A percentile compares a stretch with the other conserved stretches of the same genome.
Evolutionary conservation across 75 land plant species (phyloP).

Genomic region (Azolla pinnata): DNA sequence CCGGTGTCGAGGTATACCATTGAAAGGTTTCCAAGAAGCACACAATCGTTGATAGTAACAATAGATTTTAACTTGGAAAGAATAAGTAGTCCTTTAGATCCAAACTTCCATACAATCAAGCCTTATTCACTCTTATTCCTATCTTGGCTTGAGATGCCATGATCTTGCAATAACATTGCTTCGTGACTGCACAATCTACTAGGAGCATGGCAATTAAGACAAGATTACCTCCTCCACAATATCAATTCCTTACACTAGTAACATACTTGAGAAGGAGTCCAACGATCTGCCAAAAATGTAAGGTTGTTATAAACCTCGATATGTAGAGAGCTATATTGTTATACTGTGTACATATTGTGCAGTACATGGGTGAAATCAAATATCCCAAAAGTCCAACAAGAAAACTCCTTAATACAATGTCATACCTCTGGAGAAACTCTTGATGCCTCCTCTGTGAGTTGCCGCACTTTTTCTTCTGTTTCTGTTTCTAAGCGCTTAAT

Average conservation of each 20-base stretch:
- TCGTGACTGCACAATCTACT: not conserved
- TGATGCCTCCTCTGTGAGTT: slow-evolving; percentile 43
- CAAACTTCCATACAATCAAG: too few relatives aligned
- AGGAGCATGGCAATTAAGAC: not conserved
- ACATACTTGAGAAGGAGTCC: slow-evolving; percentile 67
- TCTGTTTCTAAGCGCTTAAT: slow-evolving; percentile 77
- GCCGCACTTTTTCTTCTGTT: slow-evolving; percentile 49
- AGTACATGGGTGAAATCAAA: not conserved
- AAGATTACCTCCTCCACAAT: not conserved
- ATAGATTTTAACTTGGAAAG: too few relatives aligned
- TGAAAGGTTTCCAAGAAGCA: too few relatives aligned
- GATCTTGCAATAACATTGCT: not conserved
- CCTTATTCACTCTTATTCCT: too few relatives aligned
- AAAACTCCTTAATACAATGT: not conserved
- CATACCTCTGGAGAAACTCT: slow-evolving; percentile 56
- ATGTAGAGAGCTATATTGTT: too few relatives aligned
- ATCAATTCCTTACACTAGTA: slow-evolving; percentile 57
- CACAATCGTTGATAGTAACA: too few relatives aligned
- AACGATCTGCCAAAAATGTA: slow-evolving; percentile 18
- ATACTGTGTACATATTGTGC: not conserved
- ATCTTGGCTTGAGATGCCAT: not conserved
- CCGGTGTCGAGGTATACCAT: too few relatives aligned
- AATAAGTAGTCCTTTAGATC: too few relatives aligned
- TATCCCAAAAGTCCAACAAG: not conserved
- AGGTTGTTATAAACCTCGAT: not conserved